phyloP scores from a whole-genome alignment of 2,329 filamentous ascomycete species.

The Trichoderma oligosporum region DNA sequence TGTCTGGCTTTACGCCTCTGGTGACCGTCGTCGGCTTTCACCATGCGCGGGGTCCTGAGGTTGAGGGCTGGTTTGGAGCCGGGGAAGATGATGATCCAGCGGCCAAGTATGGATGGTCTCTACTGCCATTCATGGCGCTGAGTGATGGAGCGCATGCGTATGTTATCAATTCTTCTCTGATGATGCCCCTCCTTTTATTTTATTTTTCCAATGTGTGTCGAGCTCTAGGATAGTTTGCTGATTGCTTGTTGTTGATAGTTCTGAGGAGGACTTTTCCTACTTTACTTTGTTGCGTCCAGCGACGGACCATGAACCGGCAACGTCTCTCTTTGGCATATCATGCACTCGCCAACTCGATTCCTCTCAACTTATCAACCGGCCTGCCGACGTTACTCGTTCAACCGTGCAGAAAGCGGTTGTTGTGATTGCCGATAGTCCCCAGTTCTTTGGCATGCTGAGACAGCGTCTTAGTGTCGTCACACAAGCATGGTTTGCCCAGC shows the following conservation, averaged over 20 bases:
- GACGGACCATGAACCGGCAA: slow-evolving; percentile 53
- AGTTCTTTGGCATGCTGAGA: slow-evolving; percentile 84
- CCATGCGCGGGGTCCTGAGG: slow-evolving; percentile 83
- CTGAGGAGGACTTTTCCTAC: slow-evolving; percentile 95
- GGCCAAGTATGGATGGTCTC: slow-evolving; percentile 78
- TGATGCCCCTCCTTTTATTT: background rate
- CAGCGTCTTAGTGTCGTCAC: slow-evolving; percentile 89
- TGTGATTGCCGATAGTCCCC: slow-evolving; percentile 85
- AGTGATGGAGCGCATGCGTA: slow-evolving; percentile 94
- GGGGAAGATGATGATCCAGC: slow-evolving; percentile 74
- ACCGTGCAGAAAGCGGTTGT: slow-evolving; percentile 98
- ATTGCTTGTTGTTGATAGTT: slow-evolving; percentile 44
- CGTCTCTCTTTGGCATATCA: slow-evolving; percentile 91
- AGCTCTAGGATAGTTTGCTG: slow-evolving; percentile 11
- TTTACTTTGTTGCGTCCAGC: slow-evolving; percentile 78
- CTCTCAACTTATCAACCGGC: slow-evolving; percentile 69
- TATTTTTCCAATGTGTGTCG: no score
- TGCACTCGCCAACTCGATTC: slow-evolving; percentile 91
- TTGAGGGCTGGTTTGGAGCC: slow-evolving; percentile 84
- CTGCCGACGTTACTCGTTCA: slow-evolving; percentile 88
- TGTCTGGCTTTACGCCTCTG: slow-evolving; percentile 57
- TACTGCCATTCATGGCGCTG: slow-evolving; percentile 94
- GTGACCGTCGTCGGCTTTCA: slow-evolving; percentile 81
- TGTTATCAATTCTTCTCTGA: slow-evolving; percentile 33
- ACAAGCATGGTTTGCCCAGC: slow-evolving; percentile 93